Evolutionary conservation across 495 filamentous ascomycete species (phyloP), one percentile per base, ranked within the genome.

Genomic region (Tuber magnatum): DNA sequence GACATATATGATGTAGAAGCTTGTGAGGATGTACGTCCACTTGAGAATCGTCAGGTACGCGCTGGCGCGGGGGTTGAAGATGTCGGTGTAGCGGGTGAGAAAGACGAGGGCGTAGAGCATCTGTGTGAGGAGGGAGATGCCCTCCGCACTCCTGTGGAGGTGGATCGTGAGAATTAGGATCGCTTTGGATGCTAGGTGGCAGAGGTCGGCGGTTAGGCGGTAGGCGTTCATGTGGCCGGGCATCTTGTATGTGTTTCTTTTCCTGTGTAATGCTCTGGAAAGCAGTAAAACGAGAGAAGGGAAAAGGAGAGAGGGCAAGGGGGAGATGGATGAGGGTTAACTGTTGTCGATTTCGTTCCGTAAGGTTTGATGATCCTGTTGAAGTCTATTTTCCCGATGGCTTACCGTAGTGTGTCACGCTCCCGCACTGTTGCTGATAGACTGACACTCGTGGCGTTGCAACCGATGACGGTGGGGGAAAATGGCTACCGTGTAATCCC

Each of bases 71-170:
- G 84, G 82, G 65, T 79, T 81, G 81, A 97, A 91, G 75, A 98
- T 85, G 82, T 97, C 93, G 41, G 94, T 88, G 84, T 99, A 98
- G 70, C 96, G 89, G 20, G 92, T 89, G 73, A 91, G 82, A 85
- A 97, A 99, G 51, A 99, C 94, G 73, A 90, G 77, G 42, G 89
- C 88, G 85, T 99, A 99, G 79, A 99, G 89, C 68, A 89, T 86
- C 84, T 99, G 95, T 0, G 94, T 97, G 75, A 99, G 91, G 78
- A 97, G 89, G n/a, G 94, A 97, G 72, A 98, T 90, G 91, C 93
- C 94, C 88, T 98, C 95, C 39, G 96, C 91, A 83, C 91, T 94
- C 80, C 86, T 87, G 81, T 97, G 97, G 71, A 87, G 86, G 84
- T 97, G 94, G 80, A 99, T 97, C 48, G 94, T 91, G 86, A 89